Base-by-base conservation (phyloP, 1,139 yeast genomes). In the Martiniozyma asiatica region DNA sequence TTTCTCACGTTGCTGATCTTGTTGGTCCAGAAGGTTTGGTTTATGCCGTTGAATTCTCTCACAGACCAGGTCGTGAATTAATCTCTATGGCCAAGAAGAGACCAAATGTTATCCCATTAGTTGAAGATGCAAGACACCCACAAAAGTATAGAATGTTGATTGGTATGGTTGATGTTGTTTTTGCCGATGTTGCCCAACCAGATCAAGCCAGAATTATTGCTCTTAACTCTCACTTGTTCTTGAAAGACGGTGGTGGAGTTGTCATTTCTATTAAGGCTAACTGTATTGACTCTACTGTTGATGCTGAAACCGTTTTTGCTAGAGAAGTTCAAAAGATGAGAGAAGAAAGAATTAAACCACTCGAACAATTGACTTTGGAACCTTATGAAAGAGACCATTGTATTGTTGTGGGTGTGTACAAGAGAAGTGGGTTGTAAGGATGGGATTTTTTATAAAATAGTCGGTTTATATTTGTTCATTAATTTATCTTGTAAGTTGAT, bases 181-280 rank as follows among this genome's bases (percentile, higher is more conserved):
- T 89, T 53, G 98, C 98, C 44, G 98, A 89, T 72, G 98, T 89
- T 59, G 98, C 98, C 46, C 98, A 89, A 69, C 98, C 98, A 31
- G 98, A 89, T 67, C 98, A 89, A 68, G 98, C 98, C 48, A 93
- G 98, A 78, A 92, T 89, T 58, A 87, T 92, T 61, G 98, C 97
- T 35, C 74, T 89, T 59, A 89, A 89, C 73, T 79, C 97, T 35
- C 98, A 89, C 63, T 71, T 87, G 73, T 89, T 89, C 79, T 73
- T 89, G 58, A 89, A 92, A 65, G 97, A 89, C 62, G 85, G 79
- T 63, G 98, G 98, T 65, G 92, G 94, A 58, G 97, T 89, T 48
- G 92, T 89, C 45, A 89, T 89, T 56, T 85, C 97, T 52, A 87
- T 89, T 65, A 87, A 89, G 74, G 97, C 98, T 51, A 89, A 89